These are phyloP conservation scores for Russula vinacea DNA, from an alignment of 768 basidiomycete genomes.

Conservation along the genomic window DNA sequence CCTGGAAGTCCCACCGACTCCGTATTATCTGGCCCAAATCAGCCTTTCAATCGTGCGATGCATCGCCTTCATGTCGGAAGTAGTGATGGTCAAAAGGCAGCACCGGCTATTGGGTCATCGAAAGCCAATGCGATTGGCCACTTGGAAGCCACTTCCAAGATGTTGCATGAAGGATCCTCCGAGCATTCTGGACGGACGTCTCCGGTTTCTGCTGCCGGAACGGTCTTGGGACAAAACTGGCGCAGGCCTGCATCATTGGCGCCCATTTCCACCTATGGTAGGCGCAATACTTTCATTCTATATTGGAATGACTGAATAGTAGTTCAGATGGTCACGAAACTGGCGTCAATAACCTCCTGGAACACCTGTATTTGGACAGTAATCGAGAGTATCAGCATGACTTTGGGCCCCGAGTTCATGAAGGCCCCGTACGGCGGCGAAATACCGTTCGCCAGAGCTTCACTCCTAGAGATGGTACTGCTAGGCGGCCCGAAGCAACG, in stretches of 20 bases:
- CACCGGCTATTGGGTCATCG: conserved; percentile 85
- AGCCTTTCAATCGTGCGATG: conserved; percentile 52
- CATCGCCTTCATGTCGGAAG: conserved; percentile 69
- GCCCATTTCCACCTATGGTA: conserved; percentile 73
- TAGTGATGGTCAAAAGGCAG: conserved; percentile 78
- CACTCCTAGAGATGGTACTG: conserved; percentile 57
- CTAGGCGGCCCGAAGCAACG: conserved; percentile 66
- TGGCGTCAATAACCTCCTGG: conserved; percentile 83
- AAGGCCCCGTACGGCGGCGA: conserved; percentile 75
- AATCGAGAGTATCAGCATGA: conserved; percentile 83
- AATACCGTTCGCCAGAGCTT: conserved; percentile 69
- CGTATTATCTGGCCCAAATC: conserved; percentile 67
- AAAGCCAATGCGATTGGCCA: conserved; percentile 79
- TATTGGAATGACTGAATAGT: neutral
- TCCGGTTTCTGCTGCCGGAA: conserved; percentile 61
- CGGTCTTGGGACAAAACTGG: conserved; percentile 48
- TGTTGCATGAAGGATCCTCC: conserved; percentile 62
- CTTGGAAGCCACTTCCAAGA: conserved; percentile 69
- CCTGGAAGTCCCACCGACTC: conserved; percentile 83
- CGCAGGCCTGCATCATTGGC: conserved; percentile 51
- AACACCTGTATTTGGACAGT: conserved; percentile 85
- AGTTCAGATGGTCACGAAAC: conserved; percentile 81
- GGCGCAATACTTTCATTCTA: conserved; percentile 27
- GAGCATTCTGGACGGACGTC: conserved; percentile 77
- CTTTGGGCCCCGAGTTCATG: conserved; percentile 85